Conservation (phyloP, 768 basidiomycete species). For the Mycena latifolia region DNA sequence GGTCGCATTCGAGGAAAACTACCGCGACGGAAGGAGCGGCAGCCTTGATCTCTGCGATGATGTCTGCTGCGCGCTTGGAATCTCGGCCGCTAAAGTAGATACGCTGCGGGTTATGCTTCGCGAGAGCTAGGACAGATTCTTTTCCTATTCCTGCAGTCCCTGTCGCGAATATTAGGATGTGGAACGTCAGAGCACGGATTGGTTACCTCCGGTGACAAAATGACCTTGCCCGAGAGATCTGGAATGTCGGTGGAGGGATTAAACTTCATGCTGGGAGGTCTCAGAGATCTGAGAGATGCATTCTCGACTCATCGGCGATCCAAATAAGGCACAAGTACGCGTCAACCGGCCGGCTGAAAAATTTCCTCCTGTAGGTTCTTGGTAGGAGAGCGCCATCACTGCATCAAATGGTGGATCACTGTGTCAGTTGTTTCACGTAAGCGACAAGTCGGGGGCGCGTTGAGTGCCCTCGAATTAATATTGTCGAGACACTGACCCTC, state of each 20-base stretch:
- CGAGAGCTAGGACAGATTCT: constrained; percentile 22
- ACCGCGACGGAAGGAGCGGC: background rate
- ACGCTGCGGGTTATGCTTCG: constrained; percentile 27
- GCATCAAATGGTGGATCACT: no score
- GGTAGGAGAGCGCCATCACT: no score
- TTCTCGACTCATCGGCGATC: no score
- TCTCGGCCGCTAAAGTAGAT: constrained; percentile 35
- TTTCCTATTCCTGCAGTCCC: constrained; percentile 32
- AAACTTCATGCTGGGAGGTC: constrained; percentile 28
- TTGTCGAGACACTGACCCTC: no score
- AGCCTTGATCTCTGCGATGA: constrained; percentile 14
- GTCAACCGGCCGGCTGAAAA: no score
- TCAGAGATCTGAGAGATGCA: no score
- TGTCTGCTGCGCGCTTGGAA: constrained; percentile 2
- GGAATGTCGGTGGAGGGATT: constrained; percentile 30
- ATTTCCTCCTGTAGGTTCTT: no score
- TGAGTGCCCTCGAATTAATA: no score
- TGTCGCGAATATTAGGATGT: background rate
- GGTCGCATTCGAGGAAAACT: constrained; percentile 32
- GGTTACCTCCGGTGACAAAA: constrained; percentile 30
- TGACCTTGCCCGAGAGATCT: constrained; percentile 26
- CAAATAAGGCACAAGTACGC: no score
- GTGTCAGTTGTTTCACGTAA: no score
- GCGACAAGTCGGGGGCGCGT: no score
- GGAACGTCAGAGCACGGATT: background rate